Base-by-base conservation (phyloP, 2,329 filamentous ascomycete species). In the Paradendryphiella salina region DNA sequence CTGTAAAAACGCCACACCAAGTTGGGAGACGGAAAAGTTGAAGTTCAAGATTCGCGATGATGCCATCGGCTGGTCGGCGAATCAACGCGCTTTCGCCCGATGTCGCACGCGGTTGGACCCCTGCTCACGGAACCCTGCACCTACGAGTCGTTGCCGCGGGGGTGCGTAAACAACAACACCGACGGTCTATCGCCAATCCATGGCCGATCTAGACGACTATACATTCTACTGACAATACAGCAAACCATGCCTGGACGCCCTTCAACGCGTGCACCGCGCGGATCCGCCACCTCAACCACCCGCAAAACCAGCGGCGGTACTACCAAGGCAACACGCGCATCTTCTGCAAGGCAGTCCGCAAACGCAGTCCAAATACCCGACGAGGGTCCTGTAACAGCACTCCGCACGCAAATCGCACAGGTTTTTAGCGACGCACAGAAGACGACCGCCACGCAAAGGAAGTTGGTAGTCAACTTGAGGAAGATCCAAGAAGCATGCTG, bases 401-500 rank as follows among this genome's bases (percentile, higher is more conserved):
- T 96, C 60, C 88, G 92, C 64, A 82, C 80, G 29, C 87, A 89
- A 67, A 80, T 96, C 44, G 88, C 86, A 69, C 69, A 72, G 23
- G 70, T 80, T 14, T 81, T 82, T 57, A 64, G 69, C 33, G 91
- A 80, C 56, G 75, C 93, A 28, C 94, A 99, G 73, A 86, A 87
- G 63, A 95, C 89, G 1, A 95, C 89, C 0, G 90, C 92, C 1
- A 89, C 89, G 1, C 94, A 99, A 71, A 82, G 93, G 53, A 97
- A 97, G 70, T 82, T 96, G 0, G 87, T 88, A 3, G 88, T 96
- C 53, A 91, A 86, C 41, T 77, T 99, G 54, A 85, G 93, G 57
- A 96, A 96, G 74, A 82, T 96, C 35, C 93, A 97, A 66, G 93
- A 96, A 70, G 80, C 86, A 31, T 96, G 90, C 76, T 83, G 80